A percentile compares a stretch with the other conserved stretches of the same genome.
phyloP scores from a whole-genome alignment of 352 stramenopile species.

The Phytopythium cucurbitacearum region DNA sequence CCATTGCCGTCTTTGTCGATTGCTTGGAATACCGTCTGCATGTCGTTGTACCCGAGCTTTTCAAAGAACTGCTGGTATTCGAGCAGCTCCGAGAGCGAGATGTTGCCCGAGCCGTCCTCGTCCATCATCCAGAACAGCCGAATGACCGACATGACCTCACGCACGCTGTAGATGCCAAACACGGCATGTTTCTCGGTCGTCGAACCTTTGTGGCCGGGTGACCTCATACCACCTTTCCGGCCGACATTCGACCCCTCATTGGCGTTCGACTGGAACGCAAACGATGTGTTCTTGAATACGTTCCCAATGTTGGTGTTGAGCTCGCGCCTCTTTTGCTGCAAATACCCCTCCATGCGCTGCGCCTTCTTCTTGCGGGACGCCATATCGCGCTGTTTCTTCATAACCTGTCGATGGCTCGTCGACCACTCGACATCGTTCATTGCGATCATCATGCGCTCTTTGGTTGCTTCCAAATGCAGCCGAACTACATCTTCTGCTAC shows the following conservation, averaged over 20 bases:
- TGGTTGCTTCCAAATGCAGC: slow-evolving; percentile 39
- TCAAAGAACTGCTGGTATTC: slow-evolving; percentile 60
- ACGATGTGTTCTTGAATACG: slow-evolving; percentile 47
- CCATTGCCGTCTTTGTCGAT: slow-evolving; percentile 67
- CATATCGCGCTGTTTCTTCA: slow-evolving; percentile 27
- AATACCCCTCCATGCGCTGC: slow-evolving; percentile 61
- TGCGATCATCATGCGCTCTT: slow-evolving; percentile 40
- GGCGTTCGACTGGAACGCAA: slow-evolving; percentile 26
- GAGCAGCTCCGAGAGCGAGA: slow-evolving; percentile 49
- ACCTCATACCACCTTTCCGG: no score
- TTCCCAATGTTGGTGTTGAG: slow-evolving; percentile 64
- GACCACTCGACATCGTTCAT: slow-evolving; percentile 30
- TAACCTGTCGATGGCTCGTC: slow-evolving; percentile 14
- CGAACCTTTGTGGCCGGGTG: no score
- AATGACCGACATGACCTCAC: slow-evolving; percentile 73
- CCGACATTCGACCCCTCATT: no score
- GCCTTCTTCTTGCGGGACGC: slow-evolving; percentile 40
- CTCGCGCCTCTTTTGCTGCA: slow-evolving; percentile 67
- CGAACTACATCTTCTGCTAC: slow-evolving; percentile 11
- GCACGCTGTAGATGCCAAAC: slow-evolving; percentile 67
- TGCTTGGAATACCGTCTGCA: slow-evolving; percentile 58
- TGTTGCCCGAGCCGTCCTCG: slow-evolving; percentile 52
- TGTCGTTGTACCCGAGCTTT: slow-evolving; percentile 58
- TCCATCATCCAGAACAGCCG: slow-evolving; percentile 74
- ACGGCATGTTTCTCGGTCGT: neutral